Evolutionary conservation across 2,329 filamentous ascomycete genomes (phyloP), one percentile per base, ranked within the genome.

Genomic region (Xylariaceae sp.): DNA sequence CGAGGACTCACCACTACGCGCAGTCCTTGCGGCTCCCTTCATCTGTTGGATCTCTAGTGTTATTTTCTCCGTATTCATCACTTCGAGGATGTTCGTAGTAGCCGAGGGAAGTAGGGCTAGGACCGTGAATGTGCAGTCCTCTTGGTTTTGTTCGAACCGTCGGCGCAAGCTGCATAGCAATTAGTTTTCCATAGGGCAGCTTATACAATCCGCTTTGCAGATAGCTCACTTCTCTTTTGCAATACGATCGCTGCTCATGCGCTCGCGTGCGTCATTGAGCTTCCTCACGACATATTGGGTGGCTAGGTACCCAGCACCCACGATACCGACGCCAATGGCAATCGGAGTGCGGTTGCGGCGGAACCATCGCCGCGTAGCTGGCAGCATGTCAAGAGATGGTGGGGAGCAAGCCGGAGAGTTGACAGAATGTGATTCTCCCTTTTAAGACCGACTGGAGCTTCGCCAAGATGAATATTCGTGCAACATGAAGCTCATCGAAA

Each of bases 91-190:
- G 68, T 95, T 92, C 62, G 94, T 85, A 21, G 92, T 92, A 6
- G 91, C 89, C 32, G 92, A 95, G 4, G 94, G 94, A 9, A 99
- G 80, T 51, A 99, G 84, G 29, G 92, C 94, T n/a, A 97, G 85
- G 42, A 97, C 91, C 36, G 94, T 99, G 70, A 95, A 96, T 45
- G 92, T 96, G 74, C 94, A 99, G 73, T 99, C 94, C 70, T 96
- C 92, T 70, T 99, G 94, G 72, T 99, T 99, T 73, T 99, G 94
- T 71, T 97, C 90, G 74, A 99, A 99, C 67, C 94, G 88, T 55
- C 94, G 88, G 48, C 92, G 91, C 57, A 99, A 82, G 72, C 92
- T 97, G 65, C 26, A 19, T 32, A 34, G 36, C 34, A 26, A 44
- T 57, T 39, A 55, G 51, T 32, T 10, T 12, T 30, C 34, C 5